Evolutionary conservation across 768 basidiomycete species (phyloP).

Genomic region (Xerocomellus dryophilus): DNA sequence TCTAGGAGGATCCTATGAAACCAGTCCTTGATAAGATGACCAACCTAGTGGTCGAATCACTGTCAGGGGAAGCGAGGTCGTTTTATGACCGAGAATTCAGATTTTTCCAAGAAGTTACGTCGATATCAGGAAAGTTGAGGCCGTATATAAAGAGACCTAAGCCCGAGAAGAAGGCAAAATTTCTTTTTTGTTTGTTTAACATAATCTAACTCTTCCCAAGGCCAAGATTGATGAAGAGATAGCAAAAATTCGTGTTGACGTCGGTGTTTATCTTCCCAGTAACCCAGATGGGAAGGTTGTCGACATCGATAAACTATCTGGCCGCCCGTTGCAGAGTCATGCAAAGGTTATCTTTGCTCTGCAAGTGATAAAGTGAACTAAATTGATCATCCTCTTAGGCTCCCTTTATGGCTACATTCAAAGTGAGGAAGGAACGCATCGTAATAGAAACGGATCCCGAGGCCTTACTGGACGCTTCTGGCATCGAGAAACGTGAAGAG

Average conservation of each 20-base stretch:
- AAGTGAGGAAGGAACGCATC: constrained; percentile 84
- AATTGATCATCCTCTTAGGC: constrained; percentile 53
- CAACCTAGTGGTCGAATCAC: constrained; percentile 69
- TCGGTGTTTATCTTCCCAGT: constrained; percentile 96
- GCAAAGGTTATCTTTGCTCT: constrained; percentile 67
- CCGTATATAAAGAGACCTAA: constrained; percentile 95
- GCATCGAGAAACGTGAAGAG: constrained; percentile 53
- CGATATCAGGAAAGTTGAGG: constrained; percentile 96
- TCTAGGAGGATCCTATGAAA: constrained; percentile 92
- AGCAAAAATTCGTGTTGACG: constrained; percentile 88
- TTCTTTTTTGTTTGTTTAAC: background rate
- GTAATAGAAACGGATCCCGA: constrained; percentile 70
- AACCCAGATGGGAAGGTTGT: constrained; percentile 96
- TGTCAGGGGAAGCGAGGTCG: constrained; percentile 82
- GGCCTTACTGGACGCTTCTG: constrained; percentile 62
- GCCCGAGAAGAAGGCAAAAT: constrained; percentile 85
- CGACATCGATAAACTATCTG: constrained; percentile 97
- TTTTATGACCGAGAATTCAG: constrained; percentile 95
- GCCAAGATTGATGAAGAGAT: constrained; percentile 99
- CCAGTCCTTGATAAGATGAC: constrained; percentile 90
- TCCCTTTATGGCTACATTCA: constrained; percentile 99
- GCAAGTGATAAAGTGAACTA: background rate
- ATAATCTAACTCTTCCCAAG: constrained; percentile 37
- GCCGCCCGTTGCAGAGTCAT: constrained; percentile 93
- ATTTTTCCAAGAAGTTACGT: constrained; percentile 96